Evolutionary conservation across 2,329 filamentous ascomycete genomes (phyloP).

Genomic region (Aspergillus tanneri): DNA sequence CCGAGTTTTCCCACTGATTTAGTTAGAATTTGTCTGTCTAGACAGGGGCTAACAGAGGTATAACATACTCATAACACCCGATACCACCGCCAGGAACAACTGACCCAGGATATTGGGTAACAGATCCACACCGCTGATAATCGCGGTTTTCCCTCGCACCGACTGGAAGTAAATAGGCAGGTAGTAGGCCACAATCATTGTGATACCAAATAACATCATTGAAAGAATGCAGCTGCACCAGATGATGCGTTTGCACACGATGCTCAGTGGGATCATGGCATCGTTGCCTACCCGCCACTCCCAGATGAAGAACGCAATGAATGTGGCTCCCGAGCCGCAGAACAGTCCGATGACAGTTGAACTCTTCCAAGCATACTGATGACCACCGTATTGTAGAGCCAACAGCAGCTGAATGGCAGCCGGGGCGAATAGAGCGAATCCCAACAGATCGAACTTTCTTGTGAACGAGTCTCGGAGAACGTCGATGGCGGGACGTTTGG

Average conservation of each 20-base stretch:
- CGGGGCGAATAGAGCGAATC: slow-evolving; percentile 53
- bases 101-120: slow-evolving; percentile 34
- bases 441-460: slow-evolving; percentile 50
- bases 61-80: slow-evolving; percentile 32
- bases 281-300: slow-evolving; percentile 13
- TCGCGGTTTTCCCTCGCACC: slow-evolving; percentile 30
- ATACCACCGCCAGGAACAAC: slow-evolving; percentile 31
- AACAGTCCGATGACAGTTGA: slow-evolving; percentile 45
- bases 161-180: slow-evolving; percentile 53
- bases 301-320: slow-evolving; percentile 13
- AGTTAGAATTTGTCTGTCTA: background rate
- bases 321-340: slow-evolving; percentile 17
- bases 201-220: slow-evolving; percentile 31
- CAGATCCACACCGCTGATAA: slow-evolving; percentile 29
- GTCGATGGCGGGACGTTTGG: background rate
- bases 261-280: slow-evolving; percentile 16
- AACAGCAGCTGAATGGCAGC: slow-evolving; percentile 55
- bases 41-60: background rate
- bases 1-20: slow-evolving; percentile 30
- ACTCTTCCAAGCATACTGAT: slow-evolving; percentile 52
- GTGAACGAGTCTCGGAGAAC: slow-evolving; percentile 13
- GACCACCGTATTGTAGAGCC: slow-evolving; percentile 59
- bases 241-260: slow-evolving; percentile 9
- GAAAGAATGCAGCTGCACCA: slow-evolving; percentile 31
- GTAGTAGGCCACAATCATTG: slow-evolving; percentile 40